phyloP scores from a whole-genome alignment of 441 rosid genomes.

The Hura crepitans region DNA sequence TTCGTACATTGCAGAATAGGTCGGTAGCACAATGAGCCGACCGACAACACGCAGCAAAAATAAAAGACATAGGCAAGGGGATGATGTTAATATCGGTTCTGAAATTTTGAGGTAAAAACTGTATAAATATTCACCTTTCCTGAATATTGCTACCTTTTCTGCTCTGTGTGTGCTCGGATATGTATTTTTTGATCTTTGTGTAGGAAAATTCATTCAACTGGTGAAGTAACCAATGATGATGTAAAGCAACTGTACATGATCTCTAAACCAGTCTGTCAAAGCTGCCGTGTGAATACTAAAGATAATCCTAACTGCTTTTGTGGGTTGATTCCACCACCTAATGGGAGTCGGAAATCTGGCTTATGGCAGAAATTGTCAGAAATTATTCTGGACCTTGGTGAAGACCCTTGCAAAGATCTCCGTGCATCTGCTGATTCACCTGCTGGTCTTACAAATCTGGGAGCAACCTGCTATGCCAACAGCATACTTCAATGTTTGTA shows the following conservation, averaged over 20 bases:
- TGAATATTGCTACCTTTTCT: not conserved
- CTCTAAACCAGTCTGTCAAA: conserved; percentile 77
- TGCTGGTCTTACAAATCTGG: conserved; percentile 88
- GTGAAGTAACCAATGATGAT: conserved; percentile 58
- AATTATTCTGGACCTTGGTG: conserved; percentile 59
- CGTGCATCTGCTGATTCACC: conserved; percentile 70
- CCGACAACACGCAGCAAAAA: conserved; percentile 82
- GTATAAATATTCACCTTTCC: conserved; percentile 6
- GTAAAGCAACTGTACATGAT: conserved; percentile 69
- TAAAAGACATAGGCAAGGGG: conserved; percentile 55
- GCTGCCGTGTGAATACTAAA: conserved; percentile 85
- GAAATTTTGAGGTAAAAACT: conserved; percentile 65
- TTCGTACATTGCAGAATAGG: conserved; percentile 26
- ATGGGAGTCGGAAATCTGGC: conserved; percentile 82
- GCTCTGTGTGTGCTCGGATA: not conserved
- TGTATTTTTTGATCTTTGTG: conserved; percentile 12
- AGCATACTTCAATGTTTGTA: conserved; percentile 91
- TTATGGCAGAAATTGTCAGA: conserved; percentile 92
- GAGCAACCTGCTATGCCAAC: conserved; percentile 98
- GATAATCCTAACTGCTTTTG: conserved; percentile 97
- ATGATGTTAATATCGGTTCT: conserved; percentile 48
- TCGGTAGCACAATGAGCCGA: conserved; percentile 55
- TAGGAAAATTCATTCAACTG: conserved; percentile 74
- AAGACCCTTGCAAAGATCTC: conserved; percentile 58
- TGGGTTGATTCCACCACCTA: conserved; percentile 72